Percentiles rank a stretch among this genome's conserved stretches.
These are phyloP conservation scores for Herpetomonas tarakana DNA, from an alignment of 208 protist species.

Conservation along the genomic window DNA sequence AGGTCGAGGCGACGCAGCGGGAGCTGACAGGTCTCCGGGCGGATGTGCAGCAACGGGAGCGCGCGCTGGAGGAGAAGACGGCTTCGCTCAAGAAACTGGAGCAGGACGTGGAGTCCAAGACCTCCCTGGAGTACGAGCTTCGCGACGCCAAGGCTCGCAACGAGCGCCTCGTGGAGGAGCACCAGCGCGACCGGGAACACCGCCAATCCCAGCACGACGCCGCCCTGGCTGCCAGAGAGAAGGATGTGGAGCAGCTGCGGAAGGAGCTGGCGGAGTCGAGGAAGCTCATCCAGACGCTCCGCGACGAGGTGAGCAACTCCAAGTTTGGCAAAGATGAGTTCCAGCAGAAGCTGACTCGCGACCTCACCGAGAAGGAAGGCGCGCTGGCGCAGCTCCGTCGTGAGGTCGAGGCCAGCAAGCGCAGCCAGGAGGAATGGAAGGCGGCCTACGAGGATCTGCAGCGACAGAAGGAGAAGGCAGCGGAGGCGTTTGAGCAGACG, in stretches of 20 bases:
- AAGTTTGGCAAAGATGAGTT: slow-evolving; percentile 36
- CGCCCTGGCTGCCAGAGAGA: slow-evolving; percentile 38
- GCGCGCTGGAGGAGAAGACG: slow-evolving; percentile 29
- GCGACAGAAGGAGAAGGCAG: slow-evolving; percentile 25
- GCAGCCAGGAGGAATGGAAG: slow-evolving; percentile 48
- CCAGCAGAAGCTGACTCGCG: slow-evolving; percentile 25
- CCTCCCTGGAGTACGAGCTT: slow-evolving; percentile 29
- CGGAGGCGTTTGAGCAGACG: slow-evolving; percentile 32
- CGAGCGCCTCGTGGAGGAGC: slow-evolving; percentile 34
- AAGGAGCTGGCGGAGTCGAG: slow-evolving; percentile 39
- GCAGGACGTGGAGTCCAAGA: slow-evolving; percentile 25
- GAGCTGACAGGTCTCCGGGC: slow-evolving; percentile 19
- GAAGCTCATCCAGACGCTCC: slow-evolving; percentile 29
- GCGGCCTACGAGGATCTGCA: slow-evolving; percentile 43
- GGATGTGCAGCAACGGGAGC: slow-evolving; percentile 26
- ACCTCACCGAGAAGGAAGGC: slow-evolving; percentile 46
- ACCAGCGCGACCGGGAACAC: slow-evolving; percentile 45
- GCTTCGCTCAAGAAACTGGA: slow-evolving; percentile 32
- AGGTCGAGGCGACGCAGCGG: slow-evolving; percentile 23
- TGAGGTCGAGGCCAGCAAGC: slow-evolving; percentile 38
- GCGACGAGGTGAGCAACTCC: slow-evolving; percentile 33
- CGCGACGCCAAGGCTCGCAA: slow-evolving; percentile 32
- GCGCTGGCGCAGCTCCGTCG: slow-evolving; percentile 40
- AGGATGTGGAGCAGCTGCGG: slow-evolving; percentile 40
- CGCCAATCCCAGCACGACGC: slow-evolving; percentile 26